Percentiles rank a stretch among this genome's conserved stretches.
These are phyloP conservation scores for Passiflora organensis DNA, from an alignment of 345 rosid genomes.

Conservation along the genomic window DNA sequence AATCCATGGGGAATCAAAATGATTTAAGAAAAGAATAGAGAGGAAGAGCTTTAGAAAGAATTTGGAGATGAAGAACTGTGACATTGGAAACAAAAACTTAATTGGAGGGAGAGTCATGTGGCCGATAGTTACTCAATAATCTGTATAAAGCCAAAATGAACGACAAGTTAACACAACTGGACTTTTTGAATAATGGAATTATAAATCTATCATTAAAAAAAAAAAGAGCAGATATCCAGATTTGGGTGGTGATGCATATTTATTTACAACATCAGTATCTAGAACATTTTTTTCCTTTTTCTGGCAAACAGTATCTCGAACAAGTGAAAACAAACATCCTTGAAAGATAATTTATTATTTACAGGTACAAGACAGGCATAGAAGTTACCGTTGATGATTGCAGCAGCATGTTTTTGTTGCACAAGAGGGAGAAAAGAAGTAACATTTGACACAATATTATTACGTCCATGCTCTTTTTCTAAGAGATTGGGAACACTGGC, in stretches of 20 bases:
- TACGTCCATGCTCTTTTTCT: slow-evolving; percentile 45
- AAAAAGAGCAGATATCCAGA: not conserved
- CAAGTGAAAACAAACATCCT: not conserved
- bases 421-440: slow-evolving; percentile 79
- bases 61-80: no score
- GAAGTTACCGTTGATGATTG: slow-evolving; percentile 52
- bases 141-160: no score
- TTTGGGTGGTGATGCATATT: not conserved
- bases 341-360: not conserved
- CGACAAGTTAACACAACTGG: not conserved
- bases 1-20: no score
- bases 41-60: no score
- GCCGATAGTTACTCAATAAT: no score
- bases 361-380: not conserved
- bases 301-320: not conserved
- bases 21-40: no score
- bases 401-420: slow-evolving; percentile 69
- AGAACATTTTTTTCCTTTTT: no score
- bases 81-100: no score
- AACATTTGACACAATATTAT: slow-evolving; percentile 70
- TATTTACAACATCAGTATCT: no score
- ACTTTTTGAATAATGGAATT: not conserved
- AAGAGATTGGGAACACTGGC: slow-evolving; percentile 37
- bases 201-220: not conserved
- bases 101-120: no score